Evolutionary conservation across 2,329 filamentous ascomycete species (phyloP), one percentile per base, ranked within the genome.

Genomic region (Paramyrothecium roridum): DNA sequence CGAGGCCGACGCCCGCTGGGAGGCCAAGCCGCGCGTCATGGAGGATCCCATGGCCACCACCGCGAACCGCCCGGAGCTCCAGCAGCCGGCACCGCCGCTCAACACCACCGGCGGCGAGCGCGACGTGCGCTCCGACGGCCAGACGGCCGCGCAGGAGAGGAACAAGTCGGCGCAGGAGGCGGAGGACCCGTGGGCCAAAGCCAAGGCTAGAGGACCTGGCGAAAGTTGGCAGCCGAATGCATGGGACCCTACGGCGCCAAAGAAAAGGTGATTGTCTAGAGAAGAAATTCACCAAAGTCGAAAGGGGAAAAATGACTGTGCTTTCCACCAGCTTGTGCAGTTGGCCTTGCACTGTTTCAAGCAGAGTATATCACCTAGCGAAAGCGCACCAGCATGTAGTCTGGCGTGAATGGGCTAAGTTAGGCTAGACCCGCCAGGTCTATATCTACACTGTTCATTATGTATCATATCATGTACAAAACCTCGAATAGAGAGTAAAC

Each of bases 161-260:
- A 54, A 48, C 10, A 12, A 33, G 16, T 43, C 26, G 17, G 33
- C 50, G 54, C 51, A 46, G 23, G 33, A 54, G 40, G 21, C 33
- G n/a, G 57, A 55, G 33, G 78, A 87, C 65, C 85, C 86, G 2
- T 89, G 86, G 85, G 80, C 80, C 30, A 78, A 76, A 59, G 76
- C 79, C 1, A 75, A 57, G 40, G 61, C 68, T 1, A 63, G 64
- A 20, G 79, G 77, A 0, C 83, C 85, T 0, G 78, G 85, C 53
- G 85, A 89, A 66, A 76, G 72, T n/a, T 90, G 86, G 85, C 84
- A 89, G 69, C 88, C 88, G 0, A 67, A 82, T 50, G 73, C 83
- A 3, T 90, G 87, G 87, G 73, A 68, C 6, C 84, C 84, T 3
- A 69, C 70, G 2, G 61, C 75, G n/a, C 53, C 60, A 12, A 76